These are phyloP conservation scores for Ogataea populi-albae DNA, from an alignment of 805 yeast genomes.

Conservation along the genomic window DNA sequence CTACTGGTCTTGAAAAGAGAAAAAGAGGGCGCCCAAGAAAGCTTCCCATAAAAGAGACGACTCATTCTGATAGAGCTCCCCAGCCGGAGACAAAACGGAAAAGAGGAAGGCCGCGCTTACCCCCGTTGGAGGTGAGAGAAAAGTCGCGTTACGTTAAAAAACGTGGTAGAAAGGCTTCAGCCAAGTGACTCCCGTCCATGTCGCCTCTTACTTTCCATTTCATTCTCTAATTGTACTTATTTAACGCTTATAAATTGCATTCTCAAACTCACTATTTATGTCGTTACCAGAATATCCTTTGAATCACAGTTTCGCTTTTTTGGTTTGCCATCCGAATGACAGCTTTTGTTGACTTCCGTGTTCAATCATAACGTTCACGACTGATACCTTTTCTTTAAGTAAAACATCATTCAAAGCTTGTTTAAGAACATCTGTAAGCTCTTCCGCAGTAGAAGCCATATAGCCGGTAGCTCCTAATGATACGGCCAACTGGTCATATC, in stretches of 20 bases:
- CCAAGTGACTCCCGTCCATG: too few species aligned
- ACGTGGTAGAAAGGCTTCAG: too few species aligned
- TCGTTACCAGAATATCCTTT: constrained; percentile 4
- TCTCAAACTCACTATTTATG: constrained; percentile 9
- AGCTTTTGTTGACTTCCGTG: constrained; percentile 53
- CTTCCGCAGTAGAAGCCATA: constrained; percentile 39
- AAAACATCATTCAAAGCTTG: constrained; percentile 34
- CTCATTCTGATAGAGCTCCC: constrained; percentile 1
- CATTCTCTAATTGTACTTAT: not conserved
- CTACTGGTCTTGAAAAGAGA: constrained; percentile 9
- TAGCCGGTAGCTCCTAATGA: constrained; percentile 58
- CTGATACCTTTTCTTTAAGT: constrained; percentile 35
- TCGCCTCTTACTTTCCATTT: too few species aligned
- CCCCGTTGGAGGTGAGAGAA: constrained; percentile 26
- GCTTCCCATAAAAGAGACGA: constrained; percentile 7
- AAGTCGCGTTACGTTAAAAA: constrained; percentile 25
- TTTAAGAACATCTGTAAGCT: constrained; percentile 36
- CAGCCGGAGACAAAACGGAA: constrained; percentile 18
- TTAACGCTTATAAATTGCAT: constrained; percentile 2
- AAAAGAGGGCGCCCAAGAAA: constrained; percentile 29
- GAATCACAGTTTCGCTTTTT: constrained; percentile 24
- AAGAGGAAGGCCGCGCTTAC: constrained; percentile 30
- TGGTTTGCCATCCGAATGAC: constrained; percentile 70
- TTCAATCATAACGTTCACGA: constrained; percentile 59
- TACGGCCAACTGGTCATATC: constrained; percentile 54